Conservation (phyloP, 179 eudicot genomes). For the Carnegiea gigantea region DNA sequence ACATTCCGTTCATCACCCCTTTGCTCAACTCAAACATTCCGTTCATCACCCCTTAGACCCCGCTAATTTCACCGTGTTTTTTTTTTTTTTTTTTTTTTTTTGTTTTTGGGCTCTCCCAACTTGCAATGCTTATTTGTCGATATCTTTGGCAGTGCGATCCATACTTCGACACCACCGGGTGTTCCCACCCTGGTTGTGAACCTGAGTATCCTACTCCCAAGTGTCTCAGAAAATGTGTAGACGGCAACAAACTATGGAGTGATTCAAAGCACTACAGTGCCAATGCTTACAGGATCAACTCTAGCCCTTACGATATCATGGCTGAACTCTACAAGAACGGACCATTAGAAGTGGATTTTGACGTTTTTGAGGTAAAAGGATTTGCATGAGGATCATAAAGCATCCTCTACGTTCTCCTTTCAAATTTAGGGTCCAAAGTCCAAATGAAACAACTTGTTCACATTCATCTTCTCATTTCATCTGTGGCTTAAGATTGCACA, state of each 20-base stretch:
- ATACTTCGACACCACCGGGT: slow-evolving; percentile 64
- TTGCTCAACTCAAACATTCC: neutral
- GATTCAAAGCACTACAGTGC: slow-evolving; percentile 68
- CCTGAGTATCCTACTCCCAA: slow-evolving; percentile 82
- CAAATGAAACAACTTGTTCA: too few relatives aligned
- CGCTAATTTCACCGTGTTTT: neutral
- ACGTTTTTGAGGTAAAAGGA: slow-evolving; percentile 71
- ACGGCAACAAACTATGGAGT: slow-evolving; percentile 60
- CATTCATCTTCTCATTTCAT: too few relatives aligned
- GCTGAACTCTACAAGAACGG: slow-evolving; percentile 84
- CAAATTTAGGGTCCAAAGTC: too few relatives aligned
- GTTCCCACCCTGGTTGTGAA: slow-evolving; percentile 89
- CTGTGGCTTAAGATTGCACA: neutral
- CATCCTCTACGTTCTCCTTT: too few relatives aligned
- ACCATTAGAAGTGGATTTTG: slow-evolving; percentile 81
- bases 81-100: neutral
- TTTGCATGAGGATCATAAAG: neutral
- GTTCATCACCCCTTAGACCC: neutral
- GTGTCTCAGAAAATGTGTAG: slow-evolving; percentile 59
- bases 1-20: neutral
- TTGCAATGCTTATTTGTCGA: slow-evolving; percentile 4
- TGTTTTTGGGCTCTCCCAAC: neutral
- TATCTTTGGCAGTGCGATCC: slow-evolving; percentile 71
- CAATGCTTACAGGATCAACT: slow-evolving; percentile 54
- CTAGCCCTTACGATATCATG: slow-evolving; percentile 73